Evolutionary conservation across 176 grass and related monocot genomes (phyloP).

Genomic region (Cocos nucifera): DNA sequence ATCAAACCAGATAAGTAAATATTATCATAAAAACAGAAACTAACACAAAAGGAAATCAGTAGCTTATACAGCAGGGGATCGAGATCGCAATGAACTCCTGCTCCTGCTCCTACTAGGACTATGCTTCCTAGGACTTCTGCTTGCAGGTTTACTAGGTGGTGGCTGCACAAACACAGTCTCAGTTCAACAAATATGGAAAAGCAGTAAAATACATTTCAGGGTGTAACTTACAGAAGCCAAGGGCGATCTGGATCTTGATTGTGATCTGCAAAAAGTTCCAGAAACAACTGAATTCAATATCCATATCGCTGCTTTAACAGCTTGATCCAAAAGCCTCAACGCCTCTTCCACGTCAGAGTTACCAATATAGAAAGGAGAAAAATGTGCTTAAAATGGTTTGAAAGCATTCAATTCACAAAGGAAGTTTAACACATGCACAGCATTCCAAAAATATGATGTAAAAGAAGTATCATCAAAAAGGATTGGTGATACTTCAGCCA

Average conservation of each 20-base stretch:
- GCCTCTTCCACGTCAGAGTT: conserved; percentile 8
- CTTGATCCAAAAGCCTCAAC: conserved; percentile 33
- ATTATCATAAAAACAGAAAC: too few relatives aligned
- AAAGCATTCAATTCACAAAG: conserved; percentile 17
- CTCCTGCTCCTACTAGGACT: conserved; percentile 54
- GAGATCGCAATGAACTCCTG: conserved; percentile 25
- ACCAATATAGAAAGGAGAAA: conserved; percentile 8
- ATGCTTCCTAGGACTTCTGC: conserved; percentile 31
- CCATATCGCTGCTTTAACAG: conserved; percentile 37
- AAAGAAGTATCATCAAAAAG: conserved; percentile 13
- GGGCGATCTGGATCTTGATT: conserved; percentile 57
- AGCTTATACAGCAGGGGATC: conserved; percentile 35
- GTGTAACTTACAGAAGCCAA: conserved; percentile 39
- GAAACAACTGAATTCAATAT: conserved; percentile 53
- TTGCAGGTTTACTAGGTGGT: conserved; percentile 15
- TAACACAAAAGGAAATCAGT: too few relatives aligned
- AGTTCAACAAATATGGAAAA: neutral
- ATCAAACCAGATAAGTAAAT: too few relatives aligned
- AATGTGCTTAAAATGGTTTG: conserved; percentile 23
- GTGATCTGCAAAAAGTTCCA: conserved; percentile 72
- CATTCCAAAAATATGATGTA: conserved; percentile 32
- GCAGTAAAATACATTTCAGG: neutral
- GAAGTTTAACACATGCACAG: conserved; percentile 4
- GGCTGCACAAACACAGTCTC: conserved; percentile 21
- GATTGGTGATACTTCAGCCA: too few relatives aligned